Evolutionary conservation across 2,329 filamentous ascomycete genomes (phyloP), one percentile per base, ranked within the genome.

Genomic region (Talaromyces piceae): DNA sequence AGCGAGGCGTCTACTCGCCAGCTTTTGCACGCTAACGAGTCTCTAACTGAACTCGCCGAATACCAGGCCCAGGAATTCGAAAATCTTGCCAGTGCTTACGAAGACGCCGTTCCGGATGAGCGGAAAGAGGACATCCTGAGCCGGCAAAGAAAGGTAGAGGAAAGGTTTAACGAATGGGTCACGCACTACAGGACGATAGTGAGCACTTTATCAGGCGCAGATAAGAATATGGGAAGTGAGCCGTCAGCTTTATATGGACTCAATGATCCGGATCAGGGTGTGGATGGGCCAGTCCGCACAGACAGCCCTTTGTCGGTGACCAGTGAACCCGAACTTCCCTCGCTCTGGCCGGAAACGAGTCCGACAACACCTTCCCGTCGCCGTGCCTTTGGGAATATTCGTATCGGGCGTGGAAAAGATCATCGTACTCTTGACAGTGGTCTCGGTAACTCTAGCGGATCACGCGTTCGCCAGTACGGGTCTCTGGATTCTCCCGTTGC

Each of bases 351-450:
- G 67, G 61, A 25, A 71, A 65, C 47, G 68, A 68, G 23, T 69
- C 73, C 3, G n/a, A 67, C 74, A 30, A 75, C 73, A 1, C 73
- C 73, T 2, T 63, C 69, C 26, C 8, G 31, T 18, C 37, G 9
- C 16, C 70, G 65, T 50, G 63, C 65, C 52, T 75, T 71, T 56
- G 67, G 67, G 22, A 69, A 75, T 56, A 63, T 71, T n/a, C 67
- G 70, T 52, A 56, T 67, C 49, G 67, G 65, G 4, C 62, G 67
- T 49, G 71, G 66, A 33, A 72, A 67, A 55, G 61, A 66, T 43
- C 63, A 66, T 28, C 63, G 59, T 44, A 67, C 60, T 23, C 61
- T 72, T 25, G 68, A 74, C 50, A 73, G 67, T 56, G 70, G 67
- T 0, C 65, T 75, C 59, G 68, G 63, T 0, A 66, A 67, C 46